These are phyloP conservation scores for Meripilus lineatus DNA, from an alignment of 1,284 basidiomycete species.

Conservation along the genomic window DNA sequence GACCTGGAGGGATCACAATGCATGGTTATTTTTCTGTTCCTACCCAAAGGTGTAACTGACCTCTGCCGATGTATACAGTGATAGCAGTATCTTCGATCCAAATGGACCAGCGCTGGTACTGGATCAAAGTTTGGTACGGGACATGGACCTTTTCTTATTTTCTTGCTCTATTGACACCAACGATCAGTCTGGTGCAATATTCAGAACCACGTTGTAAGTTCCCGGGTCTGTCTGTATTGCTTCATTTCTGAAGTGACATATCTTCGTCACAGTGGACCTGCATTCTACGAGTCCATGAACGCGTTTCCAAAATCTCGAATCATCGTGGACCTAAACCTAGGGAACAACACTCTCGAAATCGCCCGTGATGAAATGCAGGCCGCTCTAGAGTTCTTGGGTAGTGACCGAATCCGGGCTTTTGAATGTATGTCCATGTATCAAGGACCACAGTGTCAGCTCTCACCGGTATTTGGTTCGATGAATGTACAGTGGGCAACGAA, in stretches of 20 bases:
- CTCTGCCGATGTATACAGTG: slow-evolving; percentile 14
- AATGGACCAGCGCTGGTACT: slow-evolving; percentile 23
- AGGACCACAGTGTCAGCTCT: not conserved
- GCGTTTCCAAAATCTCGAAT: slow-evolving; percentile 28
- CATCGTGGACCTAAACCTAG: slow-evolving; percentile 30
- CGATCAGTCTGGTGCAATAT: slow-evolving; percentile 27
- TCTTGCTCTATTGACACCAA: not conserved
- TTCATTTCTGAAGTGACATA: not conserved
- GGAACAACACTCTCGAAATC: slow-evolving; percentile 29
- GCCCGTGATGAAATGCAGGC: slow-evolving; percentile 27
- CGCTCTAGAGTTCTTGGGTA: slow-evolving; percentile 26
- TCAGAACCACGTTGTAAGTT: slow-evolving; percentile 26
- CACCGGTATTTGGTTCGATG: slow-evolving; percentile 1
- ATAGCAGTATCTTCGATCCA: slow-evolving; percentile 28
- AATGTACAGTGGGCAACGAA: slow-evolving; percentile 30
- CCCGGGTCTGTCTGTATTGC: not conserved
- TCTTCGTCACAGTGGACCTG: slow-evolving; percentile 23
- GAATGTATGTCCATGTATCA: slow-evolving; percentile 28
- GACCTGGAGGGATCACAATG: slow-evolving; percentile 34
- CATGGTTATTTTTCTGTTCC: slow-evolving; percentile 8
- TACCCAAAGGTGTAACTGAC: not conserved
- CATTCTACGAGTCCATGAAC: slow-evolving; percentile 25
- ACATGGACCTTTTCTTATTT: slow-evolving; percentile 1
- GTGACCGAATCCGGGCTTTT: slow-evolving; percentile 27
- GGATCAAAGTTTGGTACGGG: slow-evolving; percentile 24